A percentile compares a stretch with the other conserved stretches of the same genome.
Conservation (phyloP, 2,329 filamentous ascomycete genomes). For the Orbilia oligospora region DNA sequence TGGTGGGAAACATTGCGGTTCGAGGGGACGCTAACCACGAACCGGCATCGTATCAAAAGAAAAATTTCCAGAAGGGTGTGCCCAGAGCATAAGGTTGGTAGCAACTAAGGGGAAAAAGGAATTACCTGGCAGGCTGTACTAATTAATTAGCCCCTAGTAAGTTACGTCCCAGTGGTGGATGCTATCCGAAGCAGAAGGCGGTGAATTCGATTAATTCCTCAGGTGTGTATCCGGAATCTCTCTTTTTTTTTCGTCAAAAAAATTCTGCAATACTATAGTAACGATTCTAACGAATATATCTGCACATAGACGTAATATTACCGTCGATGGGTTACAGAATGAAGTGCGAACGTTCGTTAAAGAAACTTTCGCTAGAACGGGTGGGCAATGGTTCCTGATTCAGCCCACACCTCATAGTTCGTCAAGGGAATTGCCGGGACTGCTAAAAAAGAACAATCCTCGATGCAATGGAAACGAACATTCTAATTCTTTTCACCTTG, state of each 20-base stretch:
- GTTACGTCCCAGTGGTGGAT: neutral
- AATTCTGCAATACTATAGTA: neutral
- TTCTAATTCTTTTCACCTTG: conserved; percentile 23
- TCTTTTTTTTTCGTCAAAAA: neutral
- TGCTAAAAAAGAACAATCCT: conserved; percentile 45
- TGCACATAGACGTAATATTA: conserved; percentile 15
- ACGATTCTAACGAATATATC: neutral
- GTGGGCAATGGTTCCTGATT: conserved; percentile 32
- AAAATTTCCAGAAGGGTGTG: conserved; percentile 30
- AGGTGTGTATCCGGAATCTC: no score
- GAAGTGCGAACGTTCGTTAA: conserved; percentile 2
- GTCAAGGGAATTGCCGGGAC: conserved; percentile 26
- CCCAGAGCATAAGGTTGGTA: conserved; percentile 27
- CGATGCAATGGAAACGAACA: conserved; percentile 47
- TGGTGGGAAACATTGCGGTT: conserved; percentile 40
- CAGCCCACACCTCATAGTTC: conserved; percentile 15
- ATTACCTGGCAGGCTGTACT: conserved; percentile 48
- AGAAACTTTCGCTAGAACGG: conserved; percentile 24
- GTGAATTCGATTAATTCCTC: neutral
- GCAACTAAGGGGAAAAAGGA: conserved; percentile 50
- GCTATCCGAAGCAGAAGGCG: conserved; percentile 6
- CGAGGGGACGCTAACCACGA: conserved; percentile 5
- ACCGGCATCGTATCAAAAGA: conserved; percentile 7
- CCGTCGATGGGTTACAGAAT: conserved; percentile 34
- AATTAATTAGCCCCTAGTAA: conserved; percentile 11